Evolutionary conservation across 257 asterid genomes (phyloP), one percentile per base, ranked within the genome.

Genomic region (Ajuga chamaepitys): DNA sequence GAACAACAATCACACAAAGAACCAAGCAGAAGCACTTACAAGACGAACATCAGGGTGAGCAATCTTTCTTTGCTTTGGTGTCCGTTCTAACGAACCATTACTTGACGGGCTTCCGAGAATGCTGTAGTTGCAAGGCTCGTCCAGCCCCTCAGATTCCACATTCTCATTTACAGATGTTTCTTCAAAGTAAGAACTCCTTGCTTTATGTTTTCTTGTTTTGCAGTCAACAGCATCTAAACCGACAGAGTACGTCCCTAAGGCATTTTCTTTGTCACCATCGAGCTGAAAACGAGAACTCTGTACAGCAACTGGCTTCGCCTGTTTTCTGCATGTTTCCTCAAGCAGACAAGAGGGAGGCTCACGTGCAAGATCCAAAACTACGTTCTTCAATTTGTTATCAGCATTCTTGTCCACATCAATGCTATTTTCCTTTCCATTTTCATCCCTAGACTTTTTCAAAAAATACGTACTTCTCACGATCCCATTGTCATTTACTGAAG

Each of bases 391-490:
- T 47, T 71, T 63, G 11, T 25, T 11, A 48, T 70, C 75, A 42
- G 53, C 57, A 50, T 54, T 56, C 47, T 59, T 54, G 52, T 66
- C 56, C 16, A 32, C 64, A 37, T 75, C 63, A 46, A 4, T 34
- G 46, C 62, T 73, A 26, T 64, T 74, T 68, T 77, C 81, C 71
- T 66, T 73, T 41, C 59, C 71, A 42, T 62, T 68, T 63, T 57
- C 81, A 28, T 62, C 64, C 16, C 20, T 55, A 16, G 82, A 14
- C 50, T 78, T 86, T 21, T 76, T 74, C 75, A 70, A 74, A 74
- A 86, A 88, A 83, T 87, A 85, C 18, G 81, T 68, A 71, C 91
- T 91, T 57, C 85, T 80, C 34, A 82, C 80, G n/a, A 75, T 59
- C 12, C 66, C 70, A 45, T 60, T 83, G 64, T 78, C 75, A 21